Evolutionary conservation across 306 rosid species (phyloP).

Genomic region (Cicer yamashitae): DNA sequence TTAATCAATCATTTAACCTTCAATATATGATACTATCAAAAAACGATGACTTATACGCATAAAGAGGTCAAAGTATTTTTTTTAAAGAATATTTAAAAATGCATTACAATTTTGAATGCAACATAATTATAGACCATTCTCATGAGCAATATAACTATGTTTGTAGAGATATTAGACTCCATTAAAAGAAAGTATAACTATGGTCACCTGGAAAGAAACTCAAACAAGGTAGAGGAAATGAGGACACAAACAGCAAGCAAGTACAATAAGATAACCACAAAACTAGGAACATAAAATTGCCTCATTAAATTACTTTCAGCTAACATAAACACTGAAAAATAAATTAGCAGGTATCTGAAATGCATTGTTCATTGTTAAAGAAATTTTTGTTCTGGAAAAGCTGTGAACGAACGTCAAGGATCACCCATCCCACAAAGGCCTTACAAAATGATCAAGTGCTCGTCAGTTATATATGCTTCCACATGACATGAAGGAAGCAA

Average conservation of each 20-base stretch:
- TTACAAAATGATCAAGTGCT: constrained; percentile 16
- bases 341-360: constrained; percentile 6
- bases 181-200: not conserved
- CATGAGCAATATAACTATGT: not conserved
- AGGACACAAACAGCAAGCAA: constrained; percentile 5
- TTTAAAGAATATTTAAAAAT: too few relatives aligned
- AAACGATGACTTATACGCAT: not conserved
- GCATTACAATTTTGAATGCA: not conserved
- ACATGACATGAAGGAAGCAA: not conserved
- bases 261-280: constrained; percentile 5
- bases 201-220: constrained; percentile 17
- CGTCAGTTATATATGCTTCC: constrained; percentile 17
- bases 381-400: constrained; percentile 1
- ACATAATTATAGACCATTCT: not conserved
- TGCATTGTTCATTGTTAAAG: constrained; percentile 14
- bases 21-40: not conserved
- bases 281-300: constrained; percentile 9
- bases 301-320: not conserved
- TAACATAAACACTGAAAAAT: not conserved
- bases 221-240: constrained; percentile 21
- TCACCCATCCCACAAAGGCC: constrained; percentile 3
- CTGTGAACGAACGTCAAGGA: constrained; percentile 13
- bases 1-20: constrained; percentile 17
- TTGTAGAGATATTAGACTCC: not conserved
- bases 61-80: not conserved